Conservation (phyloP, 169 alveolate species). For the Cyclospora cayetanensis region DNA sequence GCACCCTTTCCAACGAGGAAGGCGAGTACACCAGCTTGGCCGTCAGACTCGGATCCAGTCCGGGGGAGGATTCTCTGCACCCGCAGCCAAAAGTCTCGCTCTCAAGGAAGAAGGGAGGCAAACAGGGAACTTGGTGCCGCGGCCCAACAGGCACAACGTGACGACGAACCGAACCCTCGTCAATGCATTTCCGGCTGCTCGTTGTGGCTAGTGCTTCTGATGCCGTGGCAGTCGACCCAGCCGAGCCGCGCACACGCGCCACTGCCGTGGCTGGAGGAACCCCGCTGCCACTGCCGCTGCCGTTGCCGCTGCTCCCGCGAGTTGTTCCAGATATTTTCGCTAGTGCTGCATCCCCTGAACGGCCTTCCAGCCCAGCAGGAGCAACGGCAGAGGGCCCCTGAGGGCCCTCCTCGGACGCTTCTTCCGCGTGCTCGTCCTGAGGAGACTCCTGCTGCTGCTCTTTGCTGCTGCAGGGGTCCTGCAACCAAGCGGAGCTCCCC, state of each 20-base stretch:
- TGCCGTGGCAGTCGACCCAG: neutral
- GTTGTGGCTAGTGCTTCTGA: slow-evolving; percentile 6
- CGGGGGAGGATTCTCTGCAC: neutral
- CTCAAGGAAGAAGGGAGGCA: slow-evolving; percentile 86
- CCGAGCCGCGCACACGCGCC: neutral
- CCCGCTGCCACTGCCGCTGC: neutral
- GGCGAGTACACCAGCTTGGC: slow-evolving; percentile 88
- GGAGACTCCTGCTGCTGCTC: neutral
- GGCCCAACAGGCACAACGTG: slow-evolving; percentile 83
- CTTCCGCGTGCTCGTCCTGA: neutral
- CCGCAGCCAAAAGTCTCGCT: slow-evolving; percentile 49
- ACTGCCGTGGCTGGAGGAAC: neutral
- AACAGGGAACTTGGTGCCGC: slow-evolving; percentile 86
- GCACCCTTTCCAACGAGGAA: slow-evolving; percentile 82
- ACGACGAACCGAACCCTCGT: slow-evolving; percentile 67
- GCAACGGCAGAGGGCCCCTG: neutral
- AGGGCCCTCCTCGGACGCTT: neutral
- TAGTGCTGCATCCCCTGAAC: neutral
- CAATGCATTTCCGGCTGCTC: slow-evolving; percentile 37
- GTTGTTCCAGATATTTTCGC: neutral
- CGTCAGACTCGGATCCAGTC: slow-evolving; percentile 72
- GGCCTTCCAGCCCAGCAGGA: slow-evolving; percentile 14
- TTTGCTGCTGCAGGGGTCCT: slow-evolving; percentile 39
- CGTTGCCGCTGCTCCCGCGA: slow-evolving; percentile 36
- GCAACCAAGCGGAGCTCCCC: neutral